Conservation (phyloP, 805 yeast genomes). For the Lachancea nothofagi region DNA sequence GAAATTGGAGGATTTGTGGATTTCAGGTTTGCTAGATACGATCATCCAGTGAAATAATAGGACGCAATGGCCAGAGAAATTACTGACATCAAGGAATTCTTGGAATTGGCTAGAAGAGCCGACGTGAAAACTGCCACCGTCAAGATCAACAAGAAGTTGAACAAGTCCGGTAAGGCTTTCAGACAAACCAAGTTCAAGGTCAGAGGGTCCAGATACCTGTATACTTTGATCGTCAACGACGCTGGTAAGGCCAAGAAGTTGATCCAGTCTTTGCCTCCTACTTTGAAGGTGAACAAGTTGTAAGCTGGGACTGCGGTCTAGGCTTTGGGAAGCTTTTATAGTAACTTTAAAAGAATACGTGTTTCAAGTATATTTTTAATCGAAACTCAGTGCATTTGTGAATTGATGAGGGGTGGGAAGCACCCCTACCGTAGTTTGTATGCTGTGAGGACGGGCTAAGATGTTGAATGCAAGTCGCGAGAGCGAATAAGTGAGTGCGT, state of each 20-base stretch:
- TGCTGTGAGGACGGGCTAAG: no score
- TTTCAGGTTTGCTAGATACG: neutral
- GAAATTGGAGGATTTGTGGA: no score
- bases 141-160: conserved; percentile 84
- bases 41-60: conserved; percentile 1
- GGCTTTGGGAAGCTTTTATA: conserved; percentile 3
- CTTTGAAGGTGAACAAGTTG: conserved; percentile 60
- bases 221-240: conserved; percentile 94
- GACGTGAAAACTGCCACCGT: conserved; percentile 91
- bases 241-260: conserved; percentile 96
- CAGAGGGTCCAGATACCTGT: conserved; percentile 90
- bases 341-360: conserved; percentile 7
- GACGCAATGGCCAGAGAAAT: conserved; percentile 53
- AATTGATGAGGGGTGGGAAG: neutral
- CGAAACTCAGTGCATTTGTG: conserved; percentile 9
- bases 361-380: conserved; percentile 9
- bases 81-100: conserved; percentile 94
- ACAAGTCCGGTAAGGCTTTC: conserved; percentile 75
- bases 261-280: conserved; percentile 96
- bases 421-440: no score
- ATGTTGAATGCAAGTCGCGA: no score
- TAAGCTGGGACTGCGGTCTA: conserved; percentile 21
- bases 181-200: conserved; percentile 98
- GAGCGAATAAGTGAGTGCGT: no score
- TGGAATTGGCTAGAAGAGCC: conserved; percentile 92